These are phyloP conservation scores for Pilaira anomala DNA, from an alignment of 192 early-diverging fungal species.

Conservation along the genomic window DNA sequence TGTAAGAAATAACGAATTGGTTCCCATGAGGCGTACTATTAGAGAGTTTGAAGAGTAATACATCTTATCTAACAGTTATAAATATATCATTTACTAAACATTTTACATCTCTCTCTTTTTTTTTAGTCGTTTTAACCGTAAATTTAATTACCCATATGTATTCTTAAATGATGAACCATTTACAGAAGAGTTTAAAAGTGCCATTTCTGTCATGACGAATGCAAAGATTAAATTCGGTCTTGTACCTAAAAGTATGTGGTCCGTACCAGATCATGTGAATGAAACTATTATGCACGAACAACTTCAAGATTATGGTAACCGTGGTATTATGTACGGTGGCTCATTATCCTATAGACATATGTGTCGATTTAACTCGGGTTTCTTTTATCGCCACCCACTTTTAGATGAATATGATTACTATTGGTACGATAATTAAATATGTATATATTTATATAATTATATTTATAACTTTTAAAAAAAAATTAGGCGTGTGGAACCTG, in stretches of 20 bases:
- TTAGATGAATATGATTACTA: conserved; percentile 66
- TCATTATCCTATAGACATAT: conserved; percentile 81
- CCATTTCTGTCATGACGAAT: conserved; percentile 40
- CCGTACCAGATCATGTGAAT: conserved; percentile 68
- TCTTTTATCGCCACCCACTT: conserved; percentile 54
- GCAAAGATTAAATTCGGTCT: conserved; percentile 64
- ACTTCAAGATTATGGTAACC: conserved; percentile 53
- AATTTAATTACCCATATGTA: conserved; percentile 74
- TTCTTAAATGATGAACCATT: conserved; percentile 76
- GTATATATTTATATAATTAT: neutral
- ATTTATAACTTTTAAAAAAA: conserved; percentile 39
- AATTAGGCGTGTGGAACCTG: conserved; percentile 64
- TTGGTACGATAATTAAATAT: conserved; percentile 54
- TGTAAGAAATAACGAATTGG: conserved; percentile 66
- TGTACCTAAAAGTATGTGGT: conserved; percentile 72
- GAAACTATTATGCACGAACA: conserved; percentile 54
- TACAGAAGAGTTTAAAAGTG: conserved; percentile 55
- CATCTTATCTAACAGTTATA: neutral
- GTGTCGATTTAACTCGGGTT: conserved; percentile 71
- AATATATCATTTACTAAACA: conserved; percentile 1
- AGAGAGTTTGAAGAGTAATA: conserved; percentile 60
- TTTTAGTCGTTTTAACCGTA: conserved; percentile 60
- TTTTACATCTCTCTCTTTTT: neutral
- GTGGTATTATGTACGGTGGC: conserved; percentile 68
- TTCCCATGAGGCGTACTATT: conserved; percentile 60